phyloP scores from a whole-genome alignment of 2,329 filamentous ascomycete species.

The Paecilomyces formosus region DNA sequence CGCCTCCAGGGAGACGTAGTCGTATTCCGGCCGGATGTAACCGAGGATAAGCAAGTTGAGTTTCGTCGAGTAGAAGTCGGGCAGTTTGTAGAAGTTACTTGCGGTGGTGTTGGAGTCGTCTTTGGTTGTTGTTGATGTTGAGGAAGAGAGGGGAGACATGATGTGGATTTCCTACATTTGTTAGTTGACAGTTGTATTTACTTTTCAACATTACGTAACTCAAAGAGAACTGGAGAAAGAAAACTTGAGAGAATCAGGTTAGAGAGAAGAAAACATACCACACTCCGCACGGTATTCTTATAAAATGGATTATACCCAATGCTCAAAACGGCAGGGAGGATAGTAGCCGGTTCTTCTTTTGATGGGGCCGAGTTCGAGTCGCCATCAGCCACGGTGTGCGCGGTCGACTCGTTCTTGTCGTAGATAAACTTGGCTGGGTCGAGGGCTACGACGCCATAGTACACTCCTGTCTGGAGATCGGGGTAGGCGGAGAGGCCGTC shows the following conservation, averaged over 20 bases:
- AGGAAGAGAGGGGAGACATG: constrained; percentile 60
- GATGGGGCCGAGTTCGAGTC: constrained; percentile 3
- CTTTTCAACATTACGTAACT: too few species aligned
- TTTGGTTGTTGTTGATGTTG: constrained; percentile 24
- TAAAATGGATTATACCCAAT: constrained; percentile 98
- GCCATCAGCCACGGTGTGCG: constrained; percentile 6
- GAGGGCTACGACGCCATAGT: constrained; percentile 85
- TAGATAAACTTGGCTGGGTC: constrained; percentile 34
- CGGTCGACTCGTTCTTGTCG: constrained; percentile 7
- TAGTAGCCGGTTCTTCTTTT: constrained; percentile 14
- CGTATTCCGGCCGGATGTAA: constrained; percentile 80
- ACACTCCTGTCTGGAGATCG: constrained; percentile 69
- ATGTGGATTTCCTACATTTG: constrained; percentile 67
- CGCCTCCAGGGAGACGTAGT: constrained; percentile 78
- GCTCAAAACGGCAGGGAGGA: constrained; percentile 85
- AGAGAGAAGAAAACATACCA: constrained; percentile 39
- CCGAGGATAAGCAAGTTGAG: constrained; percentile 77
- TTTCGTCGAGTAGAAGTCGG: constrained; percentile 77
- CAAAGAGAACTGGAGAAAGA: too few species aligned
- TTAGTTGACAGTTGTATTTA: background rate
- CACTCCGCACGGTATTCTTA: constrained; percentile 77
- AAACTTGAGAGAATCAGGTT: background rate
- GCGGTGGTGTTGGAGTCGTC: background rate
- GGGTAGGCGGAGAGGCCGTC: constrained; percentile 55
- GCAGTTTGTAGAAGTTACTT: constrained; percentile 28